Evolutionary conservation across 225 moss, liverwort and hornwort genomes (phyloP), one percentile per base, ranked within the genome.

Genomic region (Thuidium tamariscinum): DNA sequence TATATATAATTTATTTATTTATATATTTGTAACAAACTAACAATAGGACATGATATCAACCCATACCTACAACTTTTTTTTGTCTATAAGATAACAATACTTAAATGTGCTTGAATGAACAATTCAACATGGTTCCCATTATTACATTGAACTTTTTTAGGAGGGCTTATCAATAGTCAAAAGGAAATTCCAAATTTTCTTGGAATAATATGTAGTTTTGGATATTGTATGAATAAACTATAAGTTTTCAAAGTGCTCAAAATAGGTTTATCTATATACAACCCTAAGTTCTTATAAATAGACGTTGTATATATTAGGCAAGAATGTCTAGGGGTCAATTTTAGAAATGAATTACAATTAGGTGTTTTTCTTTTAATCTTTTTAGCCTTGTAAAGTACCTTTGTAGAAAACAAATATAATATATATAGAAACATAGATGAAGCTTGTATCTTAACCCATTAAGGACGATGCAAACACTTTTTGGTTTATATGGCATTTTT

Each of bases 221-320:
- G 4, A 30, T 9, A 72, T 1, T 6, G 1, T 18, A 72, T 11
- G 4, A 73, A 48, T 30, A 48, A 12, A 32, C 4, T 32, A 73
- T 30, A 1, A 30, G 30, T 48, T 73, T 48, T 30, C 7, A 18
- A 48, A 72, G 11, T 18, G 4, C 0, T 72, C 0, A 18, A 71
- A 48, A 48, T 11, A 30, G 1, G 0, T 30, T 0, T 48, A 30
- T 18, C 3, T 1, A 1, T 11, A 18, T 30, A 1, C 46, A 46
- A 30, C 2, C 3, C 44, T 27, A 42, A 1, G 5, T 44, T 70
- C 16, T 70, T 1, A 27, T 16, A 1, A 36, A 27, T 27, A 27
- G 27, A 70, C 0, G 1, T 27, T 27, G 15, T 11, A 11, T 1
- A 30, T 19, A 30, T 73, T 11, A 46, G 11, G 4, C 17, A 73